phyloP scores from a whole-genome alignment of 2,329 filamentous ascomycete species.

The Westerdykella sp. region DNA sequence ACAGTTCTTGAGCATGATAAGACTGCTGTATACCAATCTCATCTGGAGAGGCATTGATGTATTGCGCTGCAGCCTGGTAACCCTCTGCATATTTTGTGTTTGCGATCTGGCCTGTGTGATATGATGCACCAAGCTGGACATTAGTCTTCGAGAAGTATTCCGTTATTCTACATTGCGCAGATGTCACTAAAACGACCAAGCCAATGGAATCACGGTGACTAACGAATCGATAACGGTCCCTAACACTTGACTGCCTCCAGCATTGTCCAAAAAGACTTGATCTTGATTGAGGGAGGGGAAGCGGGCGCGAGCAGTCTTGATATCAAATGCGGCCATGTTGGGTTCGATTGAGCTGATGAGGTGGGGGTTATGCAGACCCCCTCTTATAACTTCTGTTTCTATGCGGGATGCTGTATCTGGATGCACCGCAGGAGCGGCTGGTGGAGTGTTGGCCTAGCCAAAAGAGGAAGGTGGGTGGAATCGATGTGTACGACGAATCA shows the following conservation, averaged over 20 bases:
- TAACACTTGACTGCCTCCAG: slow-evolving; percentile 66
- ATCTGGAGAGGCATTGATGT: slow-evolving; percentile 60
- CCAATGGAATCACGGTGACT: slow-evolving; percentile 15
- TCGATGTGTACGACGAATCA: too few species aligned
- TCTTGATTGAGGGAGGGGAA: slow-evolving; percentile 64
- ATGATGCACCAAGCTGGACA: slow-evolving; percentile 69
- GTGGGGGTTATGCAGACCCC: too few species aligned
- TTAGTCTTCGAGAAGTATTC: slow-evolving; percentile 63
- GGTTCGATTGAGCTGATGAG: background rate
- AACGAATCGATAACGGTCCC: slow-evolving; percentile 61
- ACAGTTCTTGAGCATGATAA: background rate
- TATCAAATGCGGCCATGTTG: slow-evolving; percentile 45
- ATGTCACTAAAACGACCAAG: slow-evolving; percentile 2
- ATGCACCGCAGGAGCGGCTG: too few species aligned
- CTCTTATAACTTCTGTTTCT: too few species aligned
- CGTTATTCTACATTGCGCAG: slow-evolving; percentile 43
- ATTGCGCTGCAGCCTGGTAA: slow-evolving; percentile 59
- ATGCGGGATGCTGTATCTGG: too few species aligned
- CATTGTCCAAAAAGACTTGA: slow-evolving; percentile 73
- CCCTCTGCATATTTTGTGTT: slow-evolving; percentile 56
- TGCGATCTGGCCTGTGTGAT: slow-evolving; percentile 54
- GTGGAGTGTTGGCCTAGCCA: too few species aligned
- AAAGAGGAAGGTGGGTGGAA: too few species aligned
- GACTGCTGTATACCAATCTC: slow-evolving; percentile 53
- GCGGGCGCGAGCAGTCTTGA: slow-evolving; percentile 50